phyloP scores from a whole-genome alignment of 306 rosid species.

The Acmispon strigosus region DNA sequence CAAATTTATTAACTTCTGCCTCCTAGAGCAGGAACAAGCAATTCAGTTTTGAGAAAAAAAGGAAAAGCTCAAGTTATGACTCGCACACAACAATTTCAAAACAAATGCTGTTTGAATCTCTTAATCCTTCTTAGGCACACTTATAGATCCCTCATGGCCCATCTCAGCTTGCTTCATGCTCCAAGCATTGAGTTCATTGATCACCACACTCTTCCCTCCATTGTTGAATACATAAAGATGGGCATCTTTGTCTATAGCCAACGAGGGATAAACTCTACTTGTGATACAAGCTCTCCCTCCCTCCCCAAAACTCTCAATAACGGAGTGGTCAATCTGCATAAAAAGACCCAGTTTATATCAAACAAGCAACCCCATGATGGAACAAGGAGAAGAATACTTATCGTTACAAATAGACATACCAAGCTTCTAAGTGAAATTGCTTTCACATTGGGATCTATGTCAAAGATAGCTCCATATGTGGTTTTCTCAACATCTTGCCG shows the following conservation, averaged over 20 bases:
- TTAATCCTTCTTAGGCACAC: not conserved
- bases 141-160: not conserved
- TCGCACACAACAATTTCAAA: too few species aligned
- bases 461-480: slow-evolving; percentile 48
- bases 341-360: not conserved
- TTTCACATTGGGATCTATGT: slow-evolving; percentile 30
- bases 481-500: slow-evolving; percentile 42
- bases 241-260: slow-evolving; percentile 41
- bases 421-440: slow-evolving; percentile 55
- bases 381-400: not conserved
- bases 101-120: not conserved
- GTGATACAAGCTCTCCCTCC: slow-evolving; percentile 53
- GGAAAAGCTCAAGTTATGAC: too few species aligned
- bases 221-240: slow-evolving; percentile 44
- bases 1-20: too few species aligned
- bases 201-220: slow-evolving; percentile 30
- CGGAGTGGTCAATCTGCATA: slow-evolving; percentile 58
- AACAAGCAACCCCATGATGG: not conserved
- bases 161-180: slow-evolving; percentile 41
- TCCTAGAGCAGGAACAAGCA: too few species aligned
- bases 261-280: slow-evolving; percentile 50
- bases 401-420: slow-evolving; percentile 26
- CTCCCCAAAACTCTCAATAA: slow-evolving; percentile 62
- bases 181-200: slow-evolving; percentile 49
- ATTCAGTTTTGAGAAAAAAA: too few species aligned